Conservation (phyloP, 208 protist genomes). For the Leishmania gerbilli region DNA sequence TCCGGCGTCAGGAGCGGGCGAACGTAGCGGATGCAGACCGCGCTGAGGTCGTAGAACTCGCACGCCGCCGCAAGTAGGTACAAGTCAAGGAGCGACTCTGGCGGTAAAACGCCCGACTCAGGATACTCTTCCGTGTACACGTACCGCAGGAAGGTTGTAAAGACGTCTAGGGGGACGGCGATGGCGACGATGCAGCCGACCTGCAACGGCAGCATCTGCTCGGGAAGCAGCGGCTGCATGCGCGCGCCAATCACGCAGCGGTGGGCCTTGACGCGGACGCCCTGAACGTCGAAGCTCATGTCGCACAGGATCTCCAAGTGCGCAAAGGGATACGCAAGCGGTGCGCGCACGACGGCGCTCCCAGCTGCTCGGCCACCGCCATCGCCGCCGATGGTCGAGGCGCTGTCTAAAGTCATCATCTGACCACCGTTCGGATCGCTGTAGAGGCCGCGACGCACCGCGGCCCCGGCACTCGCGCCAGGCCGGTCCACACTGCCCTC, state of each 20-base stretch:
- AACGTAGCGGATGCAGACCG: slow-evolving; percentile 71
- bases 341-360: slow-evolving; percentile 35
- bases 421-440: slow-evolving; percentile 25
- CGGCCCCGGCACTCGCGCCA: slow-evolving; percentile 19
- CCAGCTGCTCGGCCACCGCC: slow-evolving; percentile 7
- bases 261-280: slow-evolving; percentile 80
- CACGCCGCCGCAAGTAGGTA: slow-evolving; percentile 80
- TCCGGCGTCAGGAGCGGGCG: slow-evolving; percentile 73
- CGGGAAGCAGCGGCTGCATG: slow-evolving; percentile 77
- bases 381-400: slow-evolving; percentile 7
- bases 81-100: slow-evolving; percentile 82
- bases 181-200: slow-evolving; percentile 79
- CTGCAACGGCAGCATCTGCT: slow-evolving; percentile 80
- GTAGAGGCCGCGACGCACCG: slow-evolving; percentile 17
- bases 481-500: slow-evolving; percentile 34
- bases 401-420: slow-evolving; percentile 28
- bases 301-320: slow-evolving; percentile 78
- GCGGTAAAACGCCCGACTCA: slow-evolving; percentile 66
- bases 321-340: slow-evolving; percentile 84
- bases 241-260: slow-evolving; percentile 88
- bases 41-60: slow-evolving; percentile 83
- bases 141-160: slow-evolving; percentile 83
- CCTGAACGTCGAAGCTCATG: slow-evolving; percentile 90
- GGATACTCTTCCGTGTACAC: slow-evolving; percentile 89
- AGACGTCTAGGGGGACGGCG: slow-evolving; percentile 75